phyloP scores from a whole-genome alignment of 2,329 filamentous ascomycete species.

The Thelonectria olida region DNA sequence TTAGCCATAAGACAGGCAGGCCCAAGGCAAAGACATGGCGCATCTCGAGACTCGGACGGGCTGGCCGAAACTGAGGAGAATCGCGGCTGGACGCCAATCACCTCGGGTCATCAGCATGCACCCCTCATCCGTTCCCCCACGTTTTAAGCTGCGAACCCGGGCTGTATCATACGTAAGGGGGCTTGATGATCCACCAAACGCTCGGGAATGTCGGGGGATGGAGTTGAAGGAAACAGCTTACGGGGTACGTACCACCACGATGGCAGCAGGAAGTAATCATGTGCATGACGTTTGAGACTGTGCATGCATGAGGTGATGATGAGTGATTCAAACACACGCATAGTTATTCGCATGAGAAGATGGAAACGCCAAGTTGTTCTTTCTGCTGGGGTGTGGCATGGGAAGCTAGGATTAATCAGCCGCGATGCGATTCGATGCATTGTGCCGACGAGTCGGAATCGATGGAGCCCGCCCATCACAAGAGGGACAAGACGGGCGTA shows the following conservation, averaged over 20 bases:
- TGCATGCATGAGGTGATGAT: no score
- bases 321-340: no score
- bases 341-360: no score
- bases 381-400: neutral
- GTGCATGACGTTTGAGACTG: no score
- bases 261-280: no score
- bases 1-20: neutral
- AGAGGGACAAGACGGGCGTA: no score
- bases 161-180: constrained; percentile 9
- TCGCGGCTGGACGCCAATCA: neutral
- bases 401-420: neutral
- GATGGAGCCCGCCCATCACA: no score
- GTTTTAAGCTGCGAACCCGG: constrained; percentile 19
- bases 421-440: neutral
- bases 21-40: neutral
- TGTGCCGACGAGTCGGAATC: constrained; percentile 12
- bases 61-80: neutral
- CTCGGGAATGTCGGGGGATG: constrained; percentile 18
- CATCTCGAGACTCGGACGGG: neutral
- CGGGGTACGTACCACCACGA: no score
- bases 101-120: constrained; percentile 20
- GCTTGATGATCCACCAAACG: constrained; percentile 12
- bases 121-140: constrained; percentile 23
- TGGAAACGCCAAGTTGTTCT: neutral
- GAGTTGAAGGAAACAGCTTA: neutral